Conservation (phyloP, 306 rosid species). For the Trifolium fragiferum region DNA sequence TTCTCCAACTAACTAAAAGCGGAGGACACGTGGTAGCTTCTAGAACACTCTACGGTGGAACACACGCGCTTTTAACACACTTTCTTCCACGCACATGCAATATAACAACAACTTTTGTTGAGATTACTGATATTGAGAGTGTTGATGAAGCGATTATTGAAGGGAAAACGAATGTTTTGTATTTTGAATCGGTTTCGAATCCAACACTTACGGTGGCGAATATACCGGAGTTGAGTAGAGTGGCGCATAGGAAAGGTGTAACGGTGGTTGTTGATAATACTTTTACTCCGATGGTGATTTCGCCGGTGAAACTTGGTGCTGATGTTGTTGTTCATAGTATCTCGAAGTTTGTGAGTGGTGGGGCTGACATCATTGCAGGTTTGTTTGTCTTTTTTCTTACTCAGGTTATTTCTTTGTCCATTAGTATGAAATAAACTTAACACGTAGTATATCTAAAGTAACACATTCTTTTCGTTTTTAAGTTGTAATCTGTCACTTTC, state of each 20-base stretch:
- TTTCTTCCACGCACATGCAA: constrained; percentile 70
- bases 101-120: constrained; percentile 72
- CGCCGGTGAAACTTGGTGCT: constrained; percentile 88
- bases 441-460: too few relatives aligned
- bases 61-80: constrained; percentile 80
- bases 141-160: constrained; percentile 63
- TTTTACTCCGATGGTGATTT: constrained; percentile 83
- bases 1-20: constrained; percentile 68
- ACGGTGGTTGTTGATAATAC: constrained; percentile 95
- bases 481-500: too few relatives aligned
- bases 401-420: too few relatives aligned
- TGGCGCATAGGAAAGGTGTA: constrained; percentile 70
- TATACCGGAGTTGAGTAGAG: constrained; percentile 65
- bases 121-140: constrained; percentile 52
- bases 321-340: constrained; percentile 92
- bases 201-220: constrained; percentile 79
- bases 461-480: too few relatives aligned
- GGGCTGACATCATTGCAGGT: constrained; percentile 98
- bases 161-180: constrained; percentile 77
- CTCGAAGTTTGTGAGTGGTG: constrained; percentile 93
- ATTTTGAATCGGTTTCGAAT: constrained; percentile 73
- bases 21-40: constrained; percentile 81
- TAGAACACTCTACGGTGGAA: constrained; percentile 74
- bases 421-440: too few relatives aligned
- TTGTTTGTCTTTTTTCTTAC: not conserved